phyloP scores from a whole-genome alignment of 1,284 basidiomycete species.

The Polyporus tsugae region DNA sequence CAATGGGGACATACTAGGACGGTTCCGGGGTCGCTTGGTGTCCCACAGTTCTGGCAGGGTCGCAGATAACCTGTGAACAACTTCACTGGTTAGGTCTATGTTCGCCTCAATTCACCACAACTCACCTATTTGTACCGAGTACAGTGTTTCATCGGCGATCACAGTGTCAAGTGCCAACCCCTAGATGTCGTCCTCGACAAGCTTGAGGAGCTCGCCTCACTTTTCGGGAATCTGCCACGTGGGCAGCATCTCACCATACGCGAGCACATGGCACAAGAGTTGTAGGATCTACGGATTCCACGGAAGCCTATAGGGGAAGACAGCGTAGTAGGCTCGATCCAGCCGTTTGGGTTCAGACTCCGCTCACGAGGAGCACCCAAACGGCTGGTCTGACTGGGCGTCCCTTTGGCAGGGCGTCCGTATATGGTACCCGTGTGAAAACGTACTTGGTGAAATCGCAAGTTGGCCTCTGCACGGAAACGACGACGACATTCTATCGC shows the following conservation, averaged over 20 bases:
- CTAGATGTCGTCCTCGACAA: constrained; percentile 50
- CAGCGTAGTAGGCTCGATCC: constrained; percentile 51
- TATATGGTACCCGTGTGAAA: no score
- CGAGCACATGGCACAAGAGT: constrained; percentile 66
- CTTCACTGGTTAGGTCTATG: not conserved
- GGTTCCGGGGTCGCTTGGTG: constrained; percentile 22
- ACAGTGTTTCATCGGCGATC: constrained; percentile 45
- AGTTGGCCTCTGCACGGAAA: no score
- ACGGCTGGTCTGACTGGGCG: not conserved
- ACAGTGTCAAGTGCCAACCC: constrained; percentile 34
- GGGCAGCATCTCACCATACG: constrained; percentile 80
- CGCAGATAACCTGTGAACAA: constrained; percentile 42
- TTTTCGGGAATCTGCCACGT: constrained; percentile 74
- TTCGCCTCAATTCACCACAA: not conserved
- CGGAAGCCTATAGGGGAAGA: constrained; percentile 76
- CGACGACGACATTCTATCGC: no score
- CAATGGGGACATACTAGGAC: constrained; percentile 60
- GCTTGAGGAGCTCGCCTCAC: constrained; percentile 75
- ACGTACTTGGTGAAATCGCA: no score
- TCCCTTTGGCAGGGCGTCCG: no score
- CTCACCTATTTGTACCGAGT: constrained; percentile 42
- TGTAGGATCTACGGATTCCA: constrained; percentile 56
- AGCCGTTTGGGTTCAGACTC: no score
- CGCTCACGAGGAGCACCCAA: not conserved
- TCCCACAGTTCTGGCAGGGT: constrained; percentile 43